Conservation (phyloP, 2,329 filamentous ascomycete genomes). For the Talaromyces verruculosus region DNA sequence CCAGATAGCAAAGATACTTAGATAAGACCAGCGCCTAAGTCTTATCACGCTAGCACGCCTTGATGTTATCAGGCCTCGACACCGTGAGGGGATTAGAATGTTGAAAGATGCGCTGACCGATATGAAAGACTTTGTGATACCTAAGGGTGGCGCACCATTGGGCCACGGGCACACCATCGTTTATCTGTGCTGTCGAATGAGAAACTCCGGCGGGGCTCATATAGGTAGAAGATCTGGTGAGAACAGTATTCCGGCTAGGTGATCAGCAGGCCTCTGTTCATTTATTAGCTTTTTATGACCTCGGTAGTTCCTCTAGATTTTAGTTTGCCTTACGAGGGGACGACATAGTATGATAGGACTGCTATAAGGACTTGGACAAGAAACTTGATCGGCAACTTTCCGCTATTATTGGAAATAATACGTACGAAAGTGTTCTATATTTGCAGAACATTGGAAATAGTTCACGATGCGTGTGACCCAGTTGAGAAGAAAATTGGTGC, state of each 20-base stretch:
- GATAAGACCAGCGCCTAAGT: background rate
- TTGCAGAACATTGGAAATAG: background rate
- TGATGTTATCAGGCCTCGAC: background rate
- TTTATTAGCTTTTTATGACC: background rate
- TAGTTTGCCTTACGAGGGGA: background rate
- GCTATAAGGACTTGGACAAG: slow-evolving; percentile 2
- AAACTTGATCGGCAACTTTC: background rate
- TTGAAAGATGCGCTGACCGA: background rate
- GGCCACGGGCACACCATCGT: background rate
- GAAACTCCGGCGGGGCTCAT: background rate
- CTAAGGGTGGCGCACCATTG: background rate
- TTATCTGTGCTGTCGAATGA: background rate
- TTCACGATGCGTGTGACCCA: background rate
- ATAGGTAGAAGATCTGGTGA: background rate
- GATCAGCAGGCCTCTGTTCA: background rate
- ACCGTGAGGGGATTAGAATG: background rate
- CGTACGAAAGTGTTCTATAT: background rate
- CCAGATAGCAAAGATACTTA: background rate
- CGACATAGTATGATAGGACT: background rate
- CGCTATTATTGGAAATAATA: background rate
- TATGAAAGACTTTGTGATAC: background rate
- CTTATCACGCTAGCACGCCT: background rate
- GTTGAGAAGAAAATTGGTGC: slow-evolving; percentile 12
- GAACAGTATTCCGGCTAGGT: background rate
- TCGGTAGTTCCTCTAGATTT: background rate